Percentiles rank a stretch among this genome's conserved stretches.
Conservation (phyloP, 2,329 filamentous ascomycete genomes). For the Monosporascus ibericus region DNA sequence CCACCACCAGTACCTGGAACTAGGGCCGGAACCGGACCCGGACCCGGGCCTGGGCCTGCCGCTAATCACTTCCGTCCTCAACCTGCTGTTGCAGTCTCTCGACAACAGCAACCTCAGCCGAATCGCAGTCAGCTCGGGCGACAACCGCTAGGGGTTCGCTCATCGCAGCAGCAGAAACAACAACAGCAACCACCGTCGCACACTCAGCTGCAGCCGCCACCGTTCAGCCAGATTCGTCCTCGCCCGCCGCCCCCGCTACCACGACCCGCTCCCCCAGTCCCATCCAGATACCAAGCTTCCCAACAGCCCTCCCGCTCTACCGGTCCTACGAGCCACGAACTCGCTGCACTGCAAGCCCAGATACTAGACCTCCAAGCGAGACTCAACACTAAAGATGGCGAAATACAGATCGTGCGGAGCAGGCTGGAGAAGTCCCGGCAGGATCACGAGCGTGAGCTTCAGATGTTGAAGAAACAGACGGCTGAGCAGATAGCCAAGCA, state of each 20-base stretch:
- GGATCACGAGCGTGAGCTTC: conserved; percentile 57
- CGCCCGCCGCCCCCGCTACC: conserved; percentile 28
- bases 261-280: conserved; percentile 20
- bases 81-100: conserved; percentile 7
- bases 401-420: conserved; percentile 68
- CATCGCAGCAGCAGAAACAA: conserved; percentile 9
- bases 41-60: background rate
- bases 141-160: conserved; percentile 1
- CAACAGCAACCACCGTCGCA: background rate
- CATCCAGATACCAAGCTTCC: conserved; percentile 29
- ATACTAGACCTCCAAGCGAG: conserved; percentile 48
- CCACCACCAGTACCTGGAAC: conserved; percentile 10
- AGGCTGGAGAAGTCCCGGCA: conserved; percentile 58
- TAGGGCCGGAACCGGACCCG: no score
- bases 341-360: conserved; percentile 45
- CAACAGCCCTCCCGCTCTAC: conserved; percentile 24
- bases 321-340: conserved; percentile 27
- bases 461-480: conserved; percentile 55
- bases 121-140: background rate
- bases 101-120: background rate
- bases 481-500: conserved; percentile 59
- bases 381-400: conserved; percentile 59
- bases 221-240: conserved; percentile 36
- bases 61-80: conserved; percentile 16
- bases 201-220: conserved; percentile 15